Base-by-base conservation (phyloP, 2,329 filamentous ascomycete genomes). In the Trichophyton benhamiae region DNA sequence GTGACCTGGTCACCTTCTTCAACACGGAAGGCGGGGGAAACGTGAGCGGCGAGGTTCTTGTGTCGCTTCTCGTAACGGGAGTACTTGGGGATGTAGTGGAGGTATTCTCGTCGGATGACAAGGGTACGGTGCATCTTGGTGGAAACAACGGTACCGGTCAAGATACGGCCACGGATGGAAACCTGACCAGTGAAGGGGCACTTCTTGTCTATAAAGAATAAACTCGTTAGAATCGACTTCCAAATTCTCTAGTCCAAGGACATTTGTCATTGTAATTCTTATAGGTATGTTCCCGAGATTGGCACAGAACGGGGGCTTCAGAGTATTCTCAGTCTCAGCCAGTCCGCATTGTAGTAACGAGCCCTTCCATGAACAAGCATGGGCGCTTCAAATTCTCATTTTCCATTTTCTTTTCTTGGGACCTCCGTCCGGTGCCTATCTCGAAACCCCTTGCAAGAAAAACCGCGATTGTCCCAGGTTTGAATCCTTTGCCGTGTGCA, bases 81-180 rank as follows among this genome's bases (percentile, higher is more conserved):
- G 87, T 99, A 99, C 85, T 99, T 99, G 80, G 91, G 91, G 78
- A 99, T 88, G 83, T 89, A 99, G 85, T 99, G 94, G 67, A 99
- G 90, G 86, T 99, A 99, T 86, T 99, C 94, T 81, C 94, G 88
- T 80, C 94, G 94, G 85, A 99, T 95, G 82, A 99, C 88, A 78
- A 97, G 83, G 75, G 94, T 99, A 82, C 94, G 89, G 89, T 99
- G 94, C 94, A 99, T 99, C 89, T 99, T 99, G 82, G 94, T 99
- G 74, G 92, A 97, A 77, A 97, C 88, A 76, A 99, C 94, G 77
- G 91, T 96, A 76, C 94, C 94, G 78, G 92, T 97, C 71, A 99
- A 85, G 86, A 99, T 99, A 92, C 94, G 92, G 80, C 94, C 94
- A 83, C 94, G 94, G 84, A 99, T 99, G 70, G 94, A 97, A 79